These are phyloP conservation scores for Termitomyces sp. DNA, from an alignment of 768 basidiomycete genomes.

Conservation along the genomic window DNA sequence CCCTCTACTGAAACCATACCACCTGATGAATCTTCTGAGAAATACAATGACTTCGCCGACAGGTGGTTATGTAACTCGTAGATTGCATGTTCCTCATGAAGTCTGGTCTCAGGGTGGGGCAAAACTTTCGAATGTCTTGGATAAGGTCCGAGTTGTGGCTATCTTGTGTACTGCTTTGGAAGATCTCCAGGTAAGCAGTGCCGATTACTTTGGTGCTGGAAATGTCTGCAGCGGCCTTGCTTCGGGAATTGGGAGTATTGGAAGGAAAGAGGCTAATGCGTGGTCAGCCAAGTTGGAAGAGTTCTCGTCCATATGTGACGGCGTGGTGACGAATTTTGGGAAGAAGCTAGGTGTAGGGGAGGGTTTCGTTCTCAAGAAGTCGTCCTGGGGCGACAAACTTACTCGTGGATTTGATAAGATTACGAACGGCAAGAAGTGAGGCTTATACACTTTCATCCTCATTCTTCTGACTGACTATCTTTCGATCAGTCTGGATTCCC, in stretches of 20 bases:
- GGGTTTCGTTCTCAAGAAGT: conserved; percentile 80
- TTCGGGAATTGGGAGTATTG: conserved; percentile 71
- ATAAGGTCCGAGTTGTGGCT: conserved; percentile 83
- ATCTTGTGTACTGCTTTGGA: conserved; percentile 76
- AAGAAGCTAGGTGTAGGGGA: conserved; percentile 89
- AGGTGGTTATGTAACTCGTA: conserved; percentile 85
- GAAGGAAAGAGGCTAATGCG: conserved; percentile 70
- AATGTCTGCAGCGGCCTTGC: conserved; percentile 72
- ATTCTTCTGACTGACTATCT: conserved; percentile 13
- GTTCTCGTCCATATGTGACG: conserved; percentile 74
- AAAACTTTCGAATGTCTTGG: conserved; percentile 73
- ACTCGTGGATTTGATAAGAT: conserved; percentile 77
- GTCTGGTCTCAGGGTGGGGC: conserved; percentile 91
- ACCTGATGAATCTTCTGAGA: conserved; percentile 80
- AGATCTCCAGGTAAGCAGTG: conserved; percentile 67
- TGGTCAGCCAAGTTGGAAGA: conserved; percentile 81
- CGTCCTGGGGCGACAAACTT: conserved; percentile 71
- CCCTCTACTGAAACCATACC: conserved; percentile 78
- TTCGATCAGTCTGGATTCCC: conserved; percentile 72
- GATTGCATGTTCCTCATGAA: conserved; percentile 82
- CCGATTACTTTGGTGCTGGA: conserved; percentile 72
- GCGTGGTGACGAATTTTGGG: conserved; percentile 74
- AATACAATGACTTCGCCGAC: conserved; percentile 74
- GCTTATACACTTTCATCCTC: conserved; percentile 4
- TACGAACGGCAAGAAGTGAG: conserved; percentile 87